phyloP scores from a whole-genome alignment of 2,329 filamentous ascomycete genomes.

The Stachybotrys elegans region DNA sequence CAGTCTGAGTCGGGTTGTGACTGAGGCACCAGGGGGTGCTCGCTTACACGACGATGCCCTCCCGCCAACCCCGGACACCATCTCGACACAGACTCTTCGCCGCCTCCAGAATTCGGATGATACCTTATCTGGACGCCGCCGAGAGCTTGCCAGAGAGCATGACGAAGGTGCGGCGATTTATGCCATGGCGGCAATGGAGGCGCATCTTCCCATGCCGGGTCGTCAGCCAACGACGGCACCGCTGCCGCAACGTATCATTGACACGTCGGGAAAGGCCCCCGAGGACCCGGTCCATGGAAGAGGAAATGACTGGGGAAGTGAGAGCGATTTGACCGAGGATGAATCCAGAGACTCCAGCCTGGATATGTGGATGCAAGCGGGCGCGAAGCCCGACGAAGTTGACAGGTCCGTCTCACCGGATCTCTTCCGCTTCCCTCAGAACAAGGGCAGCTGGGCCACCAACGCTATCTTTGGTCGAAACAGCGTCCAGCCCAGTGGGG shows the following conservation, averaged over 20 bases:
- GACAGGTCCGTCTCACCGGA: constrained; percentile 40
- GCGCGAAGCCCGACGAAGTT: constrained; percentile 32
- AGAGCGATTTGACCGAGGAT: constrained; percentile 34
- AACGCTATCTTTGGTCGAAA: constrained; percentile 40
- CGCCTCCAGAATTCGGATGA: constrained; percentile 48
- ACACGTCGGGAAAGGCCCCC: no score
- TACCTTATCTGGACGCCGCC: constrained; percentile 28
- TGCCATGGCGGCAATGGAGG: no score
- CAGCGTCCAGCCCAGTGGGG: constrained; percentile 11
- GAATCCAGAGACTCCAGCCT: constrained; percentile 43
- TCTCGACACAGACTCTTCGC: constrained; percentile 50
- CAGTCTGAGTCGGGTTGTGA: constrained; percentile 42
- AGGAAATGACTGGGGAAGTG: constrained; percentile 39
- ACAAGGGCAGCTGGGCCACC: constrained; percentile 38
- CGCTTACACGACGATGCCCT: constrained; percentile 38
- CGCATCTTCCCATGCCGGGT: no score
- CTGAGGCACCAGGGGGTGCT: constrained; percentile 36
- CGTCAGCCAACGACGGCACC: no score
- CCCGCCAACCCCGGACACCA: constrained; percentile 56
- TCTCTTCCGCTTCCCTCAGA: constrained; percentile 47
- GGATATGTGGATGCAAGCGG: constrained; percentile 55
- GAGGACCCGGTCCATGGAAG: no score
- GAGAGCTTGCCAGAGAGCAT: no score
- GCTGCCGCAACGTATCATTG: no score
- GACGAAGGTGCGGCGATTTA: no score